Evolutionary conservation across 805 yeast species (phyloP).

Genomic region (Yamadazyma tumulicola): DNA sequence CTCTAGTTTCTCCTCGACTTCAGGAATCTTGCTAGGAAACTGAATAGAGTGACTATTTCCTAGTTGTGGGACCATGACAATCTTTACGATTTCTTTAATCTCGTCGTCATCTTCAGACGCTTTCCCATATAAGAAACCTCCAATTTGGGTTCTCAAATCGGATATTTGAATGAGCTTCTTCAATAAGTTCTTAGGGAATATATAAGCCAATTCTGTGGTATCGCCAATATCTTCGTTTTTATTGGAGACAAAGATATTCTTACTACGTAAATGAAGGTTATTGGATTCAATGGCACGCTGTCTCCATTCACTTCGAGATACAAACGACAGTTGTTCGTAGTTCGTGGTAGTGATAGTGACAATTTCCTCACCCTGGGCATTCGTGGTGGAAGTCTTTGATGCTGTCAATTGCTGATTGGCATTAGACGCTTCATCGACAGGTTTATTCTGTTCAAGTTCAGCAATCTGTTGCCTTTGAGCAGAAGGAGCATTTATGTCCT

Average conservation of each 20-base stretch:
- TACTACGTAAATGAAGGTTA: slow-evolving; percentile 67
- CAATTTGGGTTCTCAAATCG: slow-evolving; percentile 79
- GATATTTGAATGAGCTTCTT: slow-evolving; percentile 75
- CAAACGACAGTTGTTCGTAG: slow-evolving; percentile 80
- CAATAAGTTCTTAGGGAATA: slow-evolving; percentile 79
- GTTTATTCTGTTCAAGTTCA: slow-evolving; percentile 52
- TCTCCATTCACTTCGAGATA: slow-evolving; percentile 90
- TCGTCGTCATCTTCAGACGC: slow-evolving; percentile 68
- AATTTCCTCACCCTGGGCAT: slow-evolving; percentile 95
- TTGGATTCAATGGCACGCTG: slow-evolving; percentile 77
- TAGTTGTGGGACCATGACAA: slow-evolving; percentile 84
- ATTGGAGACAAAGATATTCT: slow-evolving; percentile 64
- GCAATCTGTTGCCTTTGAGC: slow-evolving; percentile 80
- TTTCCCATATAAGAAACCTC: slow-evolving; percentile 75
- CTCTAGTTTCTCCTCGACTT: slow-evolving; percentile 51
- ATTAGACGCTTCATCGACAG: slow-evolving; percentile 29
- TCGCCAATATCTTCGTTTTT: slow-evolving; percentile 51
- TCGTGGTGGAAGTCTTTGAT: slow-evolving; percentile 75
- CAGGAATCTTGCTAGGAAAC: slow-evolving; percentile 49
- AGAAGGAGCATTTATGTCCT: slow-evolving; percentile 88
- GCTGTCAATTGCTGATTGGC: slow-evolving; percentile 62
- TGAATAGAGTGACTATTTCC: slow-evolving; percentile 68
- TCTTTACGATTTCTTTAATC: slow-evolving; percentile 72
- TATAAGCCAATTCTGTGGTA: slow-evolving; percentile 59
- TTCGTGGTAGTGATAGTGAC: slow-evolving; percentile 88